A percentile compares a stretch with the other conserved stretches of the same genome.
These are phyloP conservation scores for Ceratobasidium sp. DNA, from an alignment of 1,284 basidiomycete species.

Conservation along the genomic window DNA sequence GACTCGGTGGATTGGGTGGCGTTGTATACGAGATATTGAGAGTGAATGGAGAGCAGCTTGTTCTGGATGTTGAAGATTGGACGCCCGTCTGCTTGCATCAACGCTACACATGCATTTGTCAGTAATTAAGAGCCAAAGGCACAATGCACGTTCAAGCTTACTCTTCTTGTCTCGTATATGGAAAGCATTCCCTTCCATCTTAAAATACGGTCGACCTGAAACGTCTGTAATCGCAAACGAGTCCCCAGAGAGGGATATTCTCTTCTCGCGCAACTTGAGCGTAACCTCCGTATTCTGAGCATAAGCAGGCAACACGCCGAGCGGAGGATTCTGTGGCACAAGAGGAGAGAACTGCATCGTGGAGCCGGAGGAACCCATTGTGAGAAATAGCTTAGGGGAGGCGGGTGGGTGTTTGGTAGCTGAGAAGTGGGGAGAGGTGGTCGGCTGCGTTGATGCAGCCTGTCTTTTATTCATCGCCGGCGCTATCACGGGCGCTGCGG, in stretches of 20 bases:
- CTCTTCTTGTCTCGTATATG: conserved; percentile 27
- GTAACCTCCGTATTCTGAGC: conserved; percentile 32
- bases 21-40: conserved; percentile 33
- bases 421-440: neutral
- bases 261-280: conserved; percentile 34
- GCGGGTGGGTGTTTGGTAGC: neutral
- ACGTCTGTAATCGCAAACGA: conserved; percentile 31
- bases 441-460: too few relatives aligned
- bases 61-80: conserved; percentile 40
- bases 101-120: conserved; percentile 1
- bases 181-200: conserved; percentile 31
- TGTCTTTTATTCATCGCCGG: too few relatives aligned
- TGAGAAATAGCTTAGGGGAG: neutral
- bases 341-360: conserved; percentile 21
- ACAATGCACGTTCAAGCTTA: neutral
- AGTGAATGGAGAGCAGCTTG: conserved; percentile 34
- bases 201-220: conserved; percentile 29
- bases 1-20: conserved; percentile 32
- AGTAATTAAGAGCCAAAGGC: neutral
- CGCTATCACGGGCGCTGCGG: too few relatives aligned
- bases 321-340: conserved; percentile 18
- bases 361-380: conserved; percentile 31
- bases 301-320: conserved; percentile 31
- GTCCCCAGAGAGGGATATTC: conserved; percentile 25
- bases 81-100: conserved; percentile 26